phyloP scores from a whole-genome alignment of 768 basidiomycete species.

The Mycena venus region DNA sequence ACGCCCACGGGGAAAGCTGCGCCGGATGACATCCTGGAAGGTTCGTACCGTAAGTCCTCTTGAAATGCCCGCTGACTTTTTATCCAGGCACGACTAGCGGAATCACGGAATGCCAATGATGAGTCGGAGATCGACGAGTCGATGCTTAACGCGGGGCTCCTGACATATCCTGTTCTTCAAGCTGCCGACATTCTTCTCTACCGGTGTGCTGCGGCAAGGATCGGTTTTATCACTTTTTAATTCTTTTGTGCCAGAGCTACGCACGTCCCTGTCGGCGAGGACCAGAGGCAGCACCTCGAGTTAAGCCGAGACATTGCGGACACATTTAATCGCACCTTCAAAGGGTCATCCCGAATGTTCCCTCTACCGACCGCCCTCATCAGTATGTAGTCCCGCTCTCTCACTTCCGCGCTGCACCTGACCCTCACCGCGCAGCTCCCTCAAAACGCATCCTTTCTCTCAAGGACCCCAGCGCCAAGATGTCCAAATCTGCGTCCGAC shows the following conservation, averaged over 20 bases:
- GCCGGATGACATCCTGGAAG: constrained; percentile 98
- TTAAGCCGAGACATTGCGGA: constrained; percentile 88
- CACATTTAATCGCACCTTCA: constrained; percentile 82
- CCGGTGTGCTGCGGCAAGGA: constrained; percentile 59
- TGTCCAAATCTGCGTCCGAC: constrained; percentile 95
- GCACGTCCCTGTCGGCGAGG: constrained; percentile 96
- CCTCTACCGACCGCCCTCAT: constrained; percentile 79
- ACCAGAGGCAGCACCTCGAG: constrained; percentile 95
- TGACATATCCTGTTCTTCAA: constrained; percentile 95
- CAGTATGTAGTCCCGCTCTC: constrained; percentile 68
- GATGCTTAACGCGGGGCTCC: constrained; percentile 84
- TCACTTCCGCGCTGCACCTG: neutral
- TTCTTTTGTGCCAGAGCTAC: constrained; percentile 71
- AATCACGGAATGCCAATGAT: constrained; percentile 78
- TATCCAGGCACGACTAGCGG: constrained; percentile 78
- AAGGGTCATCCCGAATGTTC: constrained; percentile 65
- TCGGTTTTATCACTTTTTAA: neutral
- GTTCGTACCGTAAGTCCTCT: constrained; percentile 51
- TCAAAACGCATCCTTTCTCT: constrained; percentile 89
- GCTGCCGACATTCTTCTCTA: constrained; percentile 94
- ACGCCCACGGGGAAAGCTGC: constrained; percentile 86
- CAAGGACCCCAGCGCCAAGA: constrained; percentile 87
- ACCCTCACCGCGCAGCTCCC: constrained; percentile 64
- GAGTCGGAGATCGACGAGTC: constrained; percentile 88
- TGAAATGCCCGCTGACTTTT: constrained; percentile 13